These are phyloP conservation scores for Pyrenophora tritici-repentis DNA, from an alignment of 2,329 filamentous ascomycete genomes.

Conservation along the genomic window DNA sequence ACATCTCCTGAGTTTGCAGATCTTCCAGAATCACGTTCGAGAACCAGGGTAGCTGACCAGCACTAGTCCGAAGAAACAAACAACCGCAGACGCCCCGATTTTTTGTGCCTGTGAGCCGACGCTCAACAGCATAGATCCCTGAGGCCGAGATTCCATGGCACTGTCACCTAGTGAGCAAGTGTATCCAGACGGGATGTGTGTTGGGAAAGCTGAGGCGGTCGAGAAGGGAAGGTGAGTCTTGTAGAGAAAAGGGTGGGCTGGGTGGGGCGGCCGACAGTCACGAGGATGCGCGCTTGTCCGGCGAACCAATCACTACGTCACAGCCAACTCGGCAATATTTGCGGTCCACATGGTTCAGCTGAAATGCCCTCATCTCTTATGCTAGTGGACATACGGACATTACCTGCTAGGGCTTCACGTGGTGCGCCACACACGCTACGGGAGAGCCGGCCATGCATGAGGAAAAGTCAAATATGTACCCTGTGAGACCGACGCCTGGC, in stretches of 20 bases:
- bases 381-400: background rate
- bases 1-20: no score
- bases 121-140: no score
- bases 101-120: no score
- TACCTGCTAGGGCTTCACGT: background rate
- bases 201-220: no score
- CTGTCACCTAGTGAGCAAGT: no score
- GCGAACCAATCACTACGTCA: background rate
- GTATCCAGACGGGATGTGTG: no score
- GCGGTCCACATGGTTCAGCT: background rate
- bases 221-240: background rate
- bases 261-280: background rate
- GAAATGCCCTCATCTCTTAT: background rate
- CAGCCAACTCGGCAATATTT: background rate
- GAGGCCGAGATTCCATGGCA: no score
- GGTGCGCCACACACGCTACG: background rate
- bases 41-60: slow-evolving; percentile 5
- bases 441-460: background rate
- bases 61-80: background rate
- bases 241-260: background rate
- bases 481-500: background rate
- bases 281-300: background rate
- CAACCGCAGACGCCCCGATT: background rate
- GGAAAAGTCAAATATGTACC: background rate
- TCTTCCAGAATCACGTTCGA: no score